These are phyloP conservation scores for Sarocladium kiliense DNA, from an alignment of 2,329 filamentous ascomycete species.

Conservation along the genomic window DNA sequence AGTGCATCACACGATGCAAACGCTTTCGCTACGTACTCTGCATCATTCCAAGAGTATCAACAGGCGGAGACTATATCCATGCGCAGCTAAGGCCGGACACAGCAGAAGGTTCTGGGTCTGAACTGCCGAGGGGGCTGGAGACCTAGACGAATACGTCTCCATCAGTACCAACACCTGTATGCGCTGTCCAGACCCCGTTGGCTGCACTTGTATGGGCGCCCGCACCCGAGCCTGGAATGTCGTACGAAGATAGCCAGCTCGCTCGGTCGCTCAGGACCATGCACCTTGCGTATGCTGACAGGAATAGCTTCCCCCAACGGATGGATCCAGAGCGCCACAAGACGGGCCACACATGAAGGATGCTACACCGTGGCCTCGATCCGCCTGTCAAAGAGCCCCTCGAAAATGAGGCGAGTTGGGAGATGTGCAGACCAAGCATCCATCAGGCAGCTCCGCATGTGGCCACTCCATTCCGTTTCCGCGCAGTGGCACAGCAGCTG, in stretches of 20 bases:
- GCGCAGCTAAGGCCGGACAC: too few relatives aligned
- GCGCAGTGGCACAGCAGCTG: background rate
- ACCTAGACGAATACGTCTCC: background rate
- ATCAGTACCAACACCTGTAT: background rate
- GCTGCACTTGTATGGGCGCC: background rate
- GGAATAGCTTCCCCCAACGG: background rate
- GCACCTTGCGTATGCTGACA: background rate
- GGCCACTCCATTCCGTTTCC: background rate
- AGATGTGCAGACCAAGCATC: background rate
- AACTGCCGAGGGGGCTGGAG: background rate
- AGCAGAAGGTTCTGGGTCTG: background rate
- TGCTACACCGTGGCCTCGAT: background rate
- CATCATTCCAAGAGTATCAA: too few relatives aligned
- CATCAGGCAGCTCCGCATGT: constrained; percentile 3
- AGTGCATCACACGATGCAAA: too few relatives aligned
- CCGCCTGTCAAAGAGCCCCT: background rate
- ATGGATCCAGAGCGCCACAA: background rate
- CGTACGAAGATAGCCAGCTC: background rate
- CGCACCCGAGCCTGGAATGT: background rate
- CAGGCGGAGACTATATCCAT: too few relatives aligned
- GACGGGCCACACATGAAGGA: background rate
- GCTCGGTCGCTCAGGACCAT: background rate
- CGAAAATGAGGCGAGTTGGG: background rate
- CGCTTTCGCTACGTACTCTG: too few relatives aligned
- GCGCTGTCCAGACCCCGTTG: background rate